Evolutionary conservation across 345 rosid genomes (phyloP), one percentile per base, ranked within the genome.

Genomic region (Geranium brycei): DNA sequence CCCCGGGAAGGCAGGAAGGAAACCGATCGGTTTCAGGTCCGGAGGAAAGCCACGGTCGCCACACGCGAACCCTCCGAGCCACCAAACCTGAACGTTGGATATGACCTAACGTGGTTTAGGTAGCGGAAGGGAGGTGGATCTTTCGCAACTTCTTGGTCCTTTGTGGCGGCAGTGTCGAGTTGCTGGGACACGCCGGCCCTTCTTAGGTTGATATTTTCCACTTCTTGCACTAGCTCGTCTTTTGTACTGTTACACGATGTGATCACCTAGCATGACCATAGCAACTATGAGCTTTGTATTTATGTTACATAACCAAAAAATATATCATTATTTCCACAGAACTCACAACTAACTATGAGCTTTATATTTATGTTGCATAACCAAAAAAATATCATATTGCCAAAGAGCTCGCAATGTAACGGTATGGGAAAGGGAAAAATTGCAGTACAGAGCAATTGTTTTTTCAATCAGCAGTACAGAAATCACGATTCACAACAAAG

Each of bases 41-140:
- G 82, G 53, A 82, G 80, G 69, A 93, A 88, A 5, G 97, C 99
- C 62, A 88, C 97, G 0, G 96, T 93, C 31, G 99, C 91, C 58
- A 90, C 97, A 59, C 95, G 95, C 1, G 97, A 86, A 69, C 99
- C 97, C 5, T 81, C 83, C 2, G 82, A 70, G 23, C 97, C 99
- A 51, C 95, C 95, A 65, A 91, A 88, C 85, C 77, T 85, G 80
- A 88, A 91, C 12, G 96, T 88, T 0, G 97, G 99, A 74, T 87
- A 87, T 2, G 92, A 80, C 61, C 89, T 83, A 65, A 93, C 95
- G 53, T 91, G 99, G 76, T 77, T 77, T 5, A 90, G 72, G 70
- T 90, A 88, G 65, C 70, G 81, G 65, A 88, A 93, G 10, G 82
- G 79, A 32, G 67, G 77, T 14, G 75, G 78, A 59, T 75, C 87